Base-by-base conservation (phyloP, 192 early-diverging fungal species). In the Backusella luteola region DNA sequence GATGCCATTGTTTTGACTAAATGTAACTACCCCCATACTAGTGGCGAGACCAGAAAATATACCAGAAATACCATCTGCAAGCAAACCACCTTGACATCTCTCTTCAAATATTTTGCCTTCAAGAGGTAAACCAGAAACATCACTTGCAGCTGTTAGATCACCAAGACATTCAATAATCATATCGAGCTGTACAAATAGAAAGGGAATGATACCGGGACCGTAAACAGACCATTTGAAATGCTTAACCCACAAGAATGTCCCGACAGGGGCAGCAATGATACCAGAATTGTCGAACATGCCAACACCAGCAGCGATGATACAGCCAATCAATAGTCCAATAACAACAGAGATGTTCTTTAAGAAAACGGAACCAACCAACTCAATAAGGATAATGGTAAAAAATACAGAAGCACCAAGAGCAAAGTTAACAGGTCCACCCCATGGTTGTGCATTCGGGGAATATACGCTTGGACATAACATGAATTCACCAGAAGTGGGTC, bases 1-100 rank as follows among this genome's bases (percentile, higher is more conserved):
- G 77, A 89, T 81, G 44, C 87, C 87, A 69, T 89, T 89, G 76
- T 89, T 89, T 53, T 89, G 87, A 34, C 87, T 88, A 29, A 89
- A 89, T 35, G 87, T 89, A 8, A 78, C 77, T 66, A 89, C 83
- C 9, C 87, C 87, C 36, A 84, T 83, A 53, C 86, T 89, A 49
- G 88, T 87, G 44, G 77, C 76, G 4, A 84, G 53, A 1, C 88
- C 83, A 2, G 87, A 81, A 6, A 89, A 63, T 19, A 81, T 70
- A 42, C 83, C 77, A 35, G 80, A 79, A 26, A 89, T 67, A 66
- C 87, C 87, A 36, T 89, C 87, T 2, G 86, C 85, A 23, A 89
- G 71, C 36, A 89, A 79, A n/a, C 87, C 87, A 6, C 87, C 87
- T 72, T 87, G 86, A 8, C 89, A 80, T 76, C 87, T 85, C n/a